Base-by-base conservation (phyloP, 2,329 filamentous ascomycete species). In the Trichoderma sp. region DNA sequence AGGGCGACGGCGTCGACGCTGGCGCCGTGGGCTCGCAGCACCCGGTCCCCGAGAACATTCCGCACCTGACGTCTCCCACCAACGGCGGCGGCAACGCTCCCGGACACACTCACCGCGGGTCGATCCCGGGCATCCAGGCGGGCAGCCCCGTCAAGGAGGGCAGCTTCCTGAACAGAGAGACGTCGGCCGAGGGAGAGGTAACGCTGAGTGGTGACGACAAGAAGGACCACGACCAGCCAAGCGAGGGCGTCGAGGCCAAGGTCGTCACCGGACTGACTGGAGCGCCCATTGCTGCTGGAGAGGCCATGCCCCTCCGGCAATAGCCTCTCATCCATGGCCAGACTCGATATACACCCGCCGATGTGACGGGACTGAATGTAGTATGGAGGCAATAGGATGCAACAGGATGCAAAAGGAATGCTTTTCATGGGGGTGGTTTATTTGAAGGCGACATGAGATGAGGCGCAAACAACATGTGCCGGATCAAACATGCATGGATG, bases 11-110 rank as follows among this genome's bases (percentile, higher is more conserved):
- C 77, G 91, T 95, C 76, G 94, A 96, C 77, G 92, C 97, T 69
- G 97, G 94, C 77, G 91, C 91, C 76, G 92, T 99, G 76, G 95
- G 95, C 76, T 94, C 92, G 76, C 91, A 97, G 82, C 95, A 99
- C 80, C 95, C 95, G 65, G 90, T 94, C 61, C 93, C 94, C 72
- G 93, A 97, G 82, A 96, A 96, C 80, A 97, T 97, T 80, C 94
- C 94, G 34, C 93, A 97, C 83, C 87, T 94, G 73, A 89, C 90
- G 52, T 90, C 90, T 67, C 89, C 90, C 69, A 80, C 86, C 80
- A 75, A 82, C 71, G 74, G 74, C 68, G 72, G 72, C 60, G 73
- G 67, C 70, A 74, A 67, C 69, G 70, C 74, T 63, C 77, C 77
- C 59, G 79, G 81, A 75, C 81, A 80, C 71, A 79, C 72, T 73